Conservation (phyloP, 768 basidiomycete genomes). For the Fomitopsis pulvina region DNA sequence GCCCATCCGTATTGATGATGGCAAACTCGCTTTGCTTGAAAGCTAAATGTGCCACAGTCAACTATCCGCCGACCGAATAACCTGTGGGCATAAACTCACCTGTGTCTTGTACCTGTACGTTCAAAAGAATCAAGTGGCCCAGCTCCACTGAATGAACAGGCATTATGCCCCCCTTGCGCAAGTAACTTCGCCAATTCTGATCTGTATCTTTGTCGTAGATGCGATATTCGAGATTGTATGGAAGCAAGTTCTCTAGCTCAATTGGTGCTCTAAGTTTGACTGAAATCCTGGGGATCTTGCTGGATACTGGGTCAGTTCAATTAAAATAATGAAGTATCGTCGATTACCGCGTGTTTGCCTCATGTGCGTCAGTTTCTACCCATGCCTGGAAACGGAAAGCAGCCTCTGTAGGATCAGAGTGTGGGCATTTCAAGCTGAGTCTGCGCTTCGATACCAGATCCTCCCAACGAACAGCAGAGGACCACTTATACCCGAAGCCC, state of each 20-base stretch:
- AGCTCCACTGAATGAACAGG: slow-evolving; percentile 95
- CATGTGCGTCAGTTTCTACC: slow-evolving; percentile 66
- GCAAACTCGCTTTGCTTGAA: slow-evolving; percentile 95
- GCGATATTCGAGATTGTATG: slow-evolving; percentile 92
- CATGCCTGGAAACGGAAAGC: slow-evolving; percentile 94
- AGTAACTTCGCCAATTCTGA: slow-evolving; percentile 91
- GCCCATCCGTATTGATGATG: slow-evolving; percentile 91
- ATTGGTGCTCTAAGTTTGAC: slow-evolving; percentile 88
- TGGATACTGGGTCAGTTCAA: slow-evolving; percentile 24
- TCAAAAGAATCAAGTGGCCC: slow-evolving; percentile 82
- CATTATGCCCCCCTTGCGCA: slow-evolving; percentile 90
- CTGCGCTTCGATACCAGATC: slow-evolving; percentile 66
- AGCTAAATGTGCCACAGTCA: slow-evolving; percentile 34
- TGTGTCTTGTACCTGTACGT: slow-evolving; percentile 86
- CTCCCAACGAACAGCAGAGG: slow-evolving; percentile 80
- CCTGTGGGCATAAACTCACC: slow-evolving; percentile 46
- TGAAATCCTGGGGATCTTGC: slow-evolving; percentile 79
- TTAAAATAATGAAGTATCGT: not conserved
- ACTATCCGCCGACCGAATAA: not conserved
- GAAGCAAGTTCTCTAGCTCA: slow-evolving; percentile 92
- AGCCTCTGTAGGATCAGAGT: slow-evolving; percentile 72
- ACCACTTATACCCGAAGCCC: slow-evolving; percentile 97
- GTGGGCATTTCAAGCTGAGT: slow-evolving; percentile 81
- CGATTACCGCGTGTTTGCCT: slow-evolving; percentile 50
- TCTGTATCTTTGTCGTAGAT: slow-evolving; percentile 94